phyloP scores from a whole-genome alignment of 768 basidiomycete species.

The Fomitopsis serialis region DNA sequence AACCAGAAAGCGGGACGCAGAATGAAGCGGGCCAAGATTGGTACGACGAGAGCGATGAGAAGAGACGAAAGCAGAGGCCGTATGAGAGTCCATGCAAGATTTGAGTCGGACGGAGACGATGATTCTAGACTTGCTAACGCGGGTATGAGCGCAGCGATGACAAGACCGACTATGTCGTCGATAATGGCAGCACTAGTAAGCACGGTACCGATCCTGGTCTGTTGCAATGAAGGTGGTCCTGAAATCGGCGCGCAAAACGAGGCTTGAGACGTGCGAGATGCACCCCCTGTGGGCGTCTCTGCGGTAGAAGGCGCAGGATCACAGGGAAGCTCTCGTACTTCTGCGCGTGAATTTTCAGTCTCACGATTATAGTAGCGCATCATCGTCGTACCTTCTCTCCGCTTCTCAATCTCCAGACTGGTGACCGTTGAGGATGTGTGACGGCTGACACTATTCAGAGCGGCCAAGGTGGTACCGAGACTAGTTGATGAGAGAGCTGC shows the following conservation, averaged over 20 bases:
- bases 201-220: conserved; percentile 49
- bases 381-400: too few relatives aligned
- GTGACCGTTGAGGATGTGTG: background rate
- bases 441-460: conserved; percentile 33
- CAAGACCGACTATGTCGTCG: conserved; percentile 60
- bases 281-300: background rate
- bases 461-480: conserved; percentile 61
- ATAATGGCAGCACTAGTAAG: conserved; percentile 58
- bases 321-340: background rate
- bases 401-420: background rate
- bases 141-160: conserved; percentile 50
- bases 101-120: conserved; percentile 1
- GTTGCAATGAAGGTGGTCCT: conserved; percentile 15
- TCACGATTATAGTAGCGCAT: too few relatives aligned
- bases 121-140: conserved; percentile 25
- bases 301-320: background rate
- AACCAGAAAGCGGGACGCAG: conserved; percentile 18
- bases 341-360: too few relatives aligned
- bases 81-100: conserved; percentile 33
- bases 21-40: conserved; percentile 25
- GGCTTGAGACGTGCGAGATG: background rate
- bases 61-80: conserved; percentile 52
- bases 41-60: conserved; percentile 39
- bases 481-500: conserved; percentile 60
- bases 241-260: background rate